A percentile compares a stretch with the other conserved stretches of the same genome.
Evolutionary conservation across 768 basidiomycete genomes (phyloP).

Genomic region (Scleroderma bovista): DNA sequence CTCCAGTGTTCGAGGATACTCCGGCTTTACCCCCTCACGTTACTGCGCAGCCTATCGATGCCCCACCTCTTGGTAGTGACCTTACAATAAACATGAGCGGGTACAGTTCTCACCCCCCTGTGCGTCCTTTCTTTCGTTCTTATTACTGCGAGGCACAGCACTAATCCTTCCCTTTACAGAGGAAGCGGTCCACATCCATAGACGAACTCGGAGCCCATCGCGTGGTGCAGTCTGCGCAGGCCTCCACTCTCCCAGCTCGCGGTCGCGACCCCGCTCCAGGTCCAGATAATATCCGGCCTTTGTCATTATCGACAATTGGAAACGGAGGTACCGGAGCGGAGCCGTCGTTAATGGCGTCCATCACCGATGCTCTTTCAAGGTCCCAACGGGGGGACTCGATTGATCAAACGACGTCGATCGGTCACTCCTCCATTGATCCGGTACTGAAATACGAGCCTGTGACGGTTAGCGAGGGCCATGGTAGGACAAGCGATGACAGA

Average conservation of each 20-base stretch:
- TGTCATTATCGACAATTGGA: conserved; percentile 3
- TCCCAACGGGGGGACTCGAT: conserved; percentile 20
- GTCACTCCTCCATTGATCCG: conserved; percentile 27
- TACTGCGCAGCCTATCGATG: conserved; percentile 20
- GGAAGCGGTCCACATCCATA: conserved; percentile 14
- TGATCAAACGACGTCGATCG: conserved; percentile 17
- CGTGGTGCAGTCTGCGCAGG: conserved; percentile 29
- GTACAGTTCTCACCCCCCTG: conserved; percentile 10
- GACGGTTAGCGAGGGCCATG: conserved; percentile 4
- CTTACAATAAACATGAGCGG: conserved; percentile 17
- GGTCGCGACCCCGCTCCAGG: conserved; percentile 27
- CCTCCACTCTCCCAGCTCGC: conserved; percentile 63
- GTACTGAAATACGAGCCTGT: conserved; percentile 34
- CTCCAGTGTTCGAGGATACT: neutral
- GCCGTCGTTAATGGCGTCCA: conserved; percentile 34
- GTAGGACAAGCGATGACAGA: conserved; percentile 6
- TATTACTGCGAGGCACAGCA: conserved; percentile 14
- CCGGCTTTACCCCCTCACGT: neutral
- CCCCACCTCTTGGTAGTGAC: conserved; percentile 30
- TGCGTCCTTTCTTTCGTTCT: conserved; percentile 10
- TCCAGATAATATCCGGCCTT: conserved; percentile 1
- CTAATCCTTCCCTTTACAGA: conserved; percentile 13
- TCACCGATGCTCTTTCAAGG: conserved; percentile 33
- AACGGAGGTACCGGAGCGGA: conserved; percentile 15
- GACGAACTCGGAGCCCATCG: conserved; percentile 24